Conservation (phyloP, 129 eudicot genomes). For the Lactuca sativa region DNA sequence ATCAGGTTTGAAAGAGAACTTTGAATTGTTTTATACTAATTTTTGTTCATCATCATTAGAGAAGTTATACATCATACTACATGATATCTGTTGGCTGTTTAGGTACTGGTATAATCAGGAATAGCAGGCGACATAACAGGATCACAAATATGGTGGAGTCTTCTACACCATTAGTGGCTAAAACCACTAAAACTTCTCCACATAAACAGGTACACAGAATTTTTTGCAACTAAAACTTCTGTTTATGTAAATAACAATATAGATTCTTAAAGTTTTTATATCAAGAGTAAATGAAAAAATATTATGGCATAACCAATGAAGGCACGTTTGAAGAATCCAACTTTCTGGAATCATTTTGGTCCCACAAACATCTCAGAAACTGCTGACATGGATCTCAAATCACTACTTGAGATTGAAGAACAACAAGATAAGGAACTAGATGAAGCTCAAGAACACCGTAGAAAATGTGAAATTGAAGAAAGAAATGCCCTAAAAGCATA, state of each 20-base stretch:
- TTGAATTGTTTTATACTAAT: background rate
- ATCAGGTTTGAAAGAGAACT: constrained; percentile 27
- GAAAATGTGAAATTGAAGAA: constrained; percentile 72
- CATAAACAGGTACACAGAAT: constrained; percentile 39
- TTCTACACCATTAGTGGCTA: constrained; percentile 31
- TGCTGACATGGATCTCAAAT: constrained; percentile 43
- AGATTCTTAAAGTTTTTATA: background rate
- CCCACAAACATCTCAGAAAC: constrained; percentile 21
- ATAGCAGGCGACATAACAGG: constrained; percentile 31
- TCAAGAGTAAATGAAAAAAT: too few relatives aligned
- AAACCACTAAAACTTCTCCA: constrained; percentile 26
- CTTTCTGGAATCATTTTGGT: constrained; percentile 41
- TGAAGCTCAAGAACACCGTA: constrained; percentile 73
- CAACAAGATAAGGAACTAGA: constrained; percentile 71
- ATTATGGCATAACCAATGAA: constrained; percentile 16
- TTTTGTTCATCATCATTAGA: background rate
- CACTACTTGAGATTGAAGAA: constrained; percentile 60
- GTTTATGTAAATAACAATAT: background rate
- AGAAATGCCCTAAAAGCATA: constrained; percentile 64
- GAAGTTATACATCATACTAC: constrained; percentile 11
- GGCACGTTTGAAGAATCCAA: constrained; percentile 45
- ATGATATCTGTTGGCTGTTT: constrained; percentile 26
- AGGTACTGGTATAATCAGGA: constrained; percentile 40
- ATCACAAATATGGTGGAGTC: constrained; percentile 34
- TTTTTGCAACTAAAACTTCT: constrained; percentile 7